A percentile compares a stretch with the other conserved stretches of the same genome.
phyloP scores from a whole-genome alignment of 164 flowering plant species.

The Magnolia officinalis region DNA sequence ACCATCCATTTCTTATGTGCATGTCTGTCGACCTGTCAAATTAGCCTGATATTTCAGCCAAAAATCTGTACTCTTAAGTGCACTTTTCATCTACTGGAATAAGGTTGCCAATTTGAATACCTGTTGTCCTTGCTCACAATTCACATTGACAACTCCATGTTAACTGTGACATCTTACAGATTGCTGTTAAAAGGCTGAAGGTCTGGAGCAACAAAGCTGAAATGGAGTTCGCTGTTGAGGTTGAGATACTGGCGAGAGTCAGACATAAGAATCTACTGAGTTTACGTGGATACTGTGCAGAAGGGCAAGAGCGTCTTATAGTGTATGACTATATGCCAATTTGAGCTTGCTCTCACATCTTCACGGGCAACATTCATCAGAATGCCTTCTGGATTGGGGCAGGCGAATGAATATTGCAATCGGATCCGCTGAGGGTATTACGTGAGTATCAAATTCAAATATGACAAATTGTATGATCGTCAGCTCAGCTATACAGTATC shows the following conservation, averaged over 20 bases:
- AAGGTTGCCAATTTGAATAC: background rate
- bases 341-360: constrained; percentile 85
- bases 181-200: constrained; percentile 89
- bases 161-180: constrained; percentile 37
- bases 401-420: constrained; percentile 77
- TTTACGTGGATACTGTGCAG: constrained; percentile 90
- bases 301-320: constrained; percentile 89
- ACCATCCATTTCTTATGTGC: background rate
- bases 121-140: background rate
- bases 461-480: background rate
- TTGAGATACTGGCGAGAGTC: constrained; percentile 80
- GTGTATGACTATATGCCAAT: constrained; percentile 90
- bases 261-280: constrained; percentile 81
- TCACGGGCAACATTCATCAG: constrained; percentile 84
- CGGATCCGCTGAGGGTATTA: constrained; percentile 89
- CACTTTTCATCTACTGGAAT: background rate
- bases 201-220: constrained; percentile 90
- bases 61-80: background rate
- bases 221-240: constrained; percentile 84
- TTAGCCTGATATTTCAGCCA: background rate
- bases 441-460: constrained; percentile 38
- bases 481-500: background rate
- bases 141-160: too few species aligned
- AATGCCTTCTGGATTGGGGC: constrained; percentile 79
- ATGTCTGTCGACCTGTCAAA: background rate